Evolutionary conservation across 2,329 filamentous ascomycete species (phyloP).

Genomic region (Ophiocordyceps camponoti-leonardi): DNA sequence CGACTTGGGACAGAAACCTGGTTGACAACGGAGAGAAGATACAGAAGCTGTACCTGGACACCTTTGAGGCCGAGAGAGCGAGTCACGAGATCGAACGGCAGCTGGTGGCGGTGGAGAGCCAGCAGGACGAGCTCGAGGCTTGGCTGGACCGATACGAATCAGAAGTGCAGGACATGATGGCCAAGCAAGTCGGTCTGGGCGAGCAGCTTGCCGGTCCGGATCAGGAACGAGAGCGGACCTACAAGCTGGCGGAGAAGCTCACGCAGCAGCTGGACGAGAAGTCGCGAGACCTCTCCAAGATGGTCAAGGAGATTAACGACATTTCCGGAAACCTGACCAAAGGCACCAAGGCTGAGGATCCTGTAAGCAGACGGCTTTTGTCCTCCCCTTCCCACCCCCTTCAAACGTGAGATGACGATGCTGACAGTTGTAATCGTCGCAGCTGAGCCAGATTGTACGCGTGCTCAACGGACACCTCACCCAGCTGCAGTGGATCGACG

Average conservation of each 20-base stretch:
- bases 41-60: slow-evolving; percentile 77
- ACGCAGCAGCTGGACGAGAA: slow-evolving; percentile 85
- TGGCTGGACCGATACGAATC: slow-evolving; percentile 85
- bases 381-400: background rate
- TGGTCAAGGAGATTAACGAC: slow-evolving; percentile 96
- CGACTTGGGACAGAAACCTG: slow-evolving; percentile 78
- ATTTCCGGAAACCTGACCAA: slow-evolving; percentile 82
- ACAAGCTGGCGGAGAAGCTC: slow-evolving; percentile 87
- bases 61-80: slow-evolving; percentile 84
- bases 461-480: slow-evolving; percentile 86
- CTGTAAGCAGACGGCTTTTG: slow-evolving; percentile 38
- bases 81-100: slow-evolving; percentile 90
- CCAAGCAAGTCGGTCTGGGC: slow-evolving; percentile 56
- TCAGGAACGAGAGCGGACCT: slow-evolving; percentile 88
- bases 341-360: slow-evolving; percentile 73
- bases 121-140: slow-evolving; percentile 75
- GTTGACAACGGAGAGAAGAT: slow-evolving; percentile 94
- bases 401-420: slow-evolving; percentile 4
- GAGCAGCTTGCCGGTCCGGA: slow-evolving; percentile 76
- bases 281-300: slow-evolving; percentile 79
- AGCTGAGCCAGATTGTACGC: slow-evolving; percentile 89
- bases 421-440: slow-evolving; percentile 1
- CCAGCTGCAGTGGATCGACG: slow-evolving; percentile 86
- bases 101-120: slow-evolving; percentile 72
- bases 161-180: slow-evolving; percentile 79